Conservation (phyloP, 164 flowering plant species). For the Nymphaea colorata region DNA sequence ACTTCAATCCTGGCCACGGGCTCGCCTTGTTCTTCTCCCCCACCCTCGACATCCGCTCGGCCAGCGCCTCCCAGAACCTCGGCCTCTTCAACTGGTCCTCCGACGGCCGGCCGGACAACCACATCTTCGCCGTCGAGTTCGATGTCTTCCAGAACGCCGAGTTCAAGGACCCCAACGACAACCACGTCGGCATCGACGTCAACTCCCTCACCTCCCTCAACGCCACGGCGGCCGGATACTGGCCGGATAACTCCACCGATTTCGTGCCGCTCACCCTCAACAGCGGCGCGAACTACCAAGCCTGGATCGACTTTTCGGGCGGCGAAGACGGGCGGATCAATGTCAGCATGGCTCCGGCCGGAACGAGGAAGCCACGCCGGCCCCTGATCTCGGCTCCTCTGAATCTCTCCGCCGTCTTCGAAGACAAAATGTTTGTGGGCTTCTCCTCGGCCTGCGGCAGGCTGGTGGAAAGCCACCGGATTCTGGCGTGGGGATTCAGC, state of each 20-base stretch:
- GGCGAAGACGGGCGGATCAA: constrained; percentile 5
- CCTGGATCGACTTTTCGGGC: constrained; percentile 22
- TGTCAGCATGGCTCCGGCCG: constrained; percentile 30
- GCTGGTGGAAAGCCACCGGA: constrained; percentile 23
- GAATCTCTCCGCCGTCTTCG: constrained; percentile 22
- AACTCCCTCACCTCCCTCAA: constrained; percentile 18
- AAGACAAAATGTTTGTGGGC: constrained; percentile 35
- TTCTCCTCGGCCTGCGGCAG: constrained; percentile 28
- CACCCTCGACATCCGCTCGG: constrained; percentile 8
- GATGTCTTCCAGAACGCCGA: constrained; percentile 25
- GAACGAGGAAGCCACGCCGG: constrained; percentile 16
- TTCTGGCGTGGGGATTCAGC: constrained; percentile 38
- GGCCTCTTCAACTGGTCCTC: constrained; percentile 26
- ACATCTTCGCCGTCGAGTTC: constrained; percentile 25
- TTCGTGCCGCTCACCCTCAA: constrained; percentile 16
- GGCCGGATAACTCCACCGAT: constrained; percentile 4
- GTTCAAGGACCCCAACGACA: constrained; percentile 20
- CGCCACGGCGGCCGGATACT: constrained; percentile 19
- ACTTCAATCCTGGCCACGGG: constrained; percentile 21
- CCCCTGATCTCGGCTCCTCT: constrained; percentile 13
- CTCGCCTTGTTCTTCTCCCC: constrained; percentile 26
- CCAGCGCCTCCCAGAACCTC: constrained; percentile 17
- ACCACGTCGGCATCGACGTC: constrained; percentile 30
- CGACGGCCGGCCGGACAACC: constrained; percentile 17
- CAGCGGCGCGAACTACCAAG: constrained; percentile 30